Evolutionary conservation across 306 rosid species (phyloP).

Genomic region (Canavalia gladiata): DNA sequence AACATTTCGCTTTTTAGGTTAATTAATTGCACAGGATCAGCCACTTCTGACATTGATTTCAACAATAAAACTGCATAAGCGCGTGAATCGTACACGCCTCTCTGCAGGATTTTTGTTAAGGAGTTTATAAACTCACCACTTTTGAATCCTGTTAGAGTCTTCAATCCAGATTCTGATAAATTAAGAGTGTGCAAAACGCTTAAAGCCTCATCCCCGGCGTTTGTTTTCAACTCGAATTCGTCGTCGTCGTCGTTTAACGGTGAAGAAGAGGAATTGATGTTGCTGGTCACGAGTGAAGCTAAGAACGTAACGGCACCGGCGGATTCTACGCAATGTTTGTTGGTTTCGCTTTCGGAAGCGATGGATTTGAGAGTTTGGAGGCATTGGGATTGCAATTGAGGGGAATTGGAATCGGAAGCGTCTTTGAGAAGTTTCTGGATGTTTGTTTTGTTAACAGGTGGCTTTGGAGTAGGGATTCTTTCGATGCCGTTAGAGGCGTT

Average conservation of each 20-base stretch:
- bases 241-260: constrained; percentile 8
- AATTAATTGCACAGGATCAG: constrained; percentile 41
- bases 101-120: constrained; percentile 56
- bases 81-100: constrained; percentile 71
- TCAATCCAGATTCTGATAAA: constrained; percentile 57
- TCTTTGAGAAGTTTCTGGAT: constrained; percentile 61
- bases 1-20: constrained; percentile 55
- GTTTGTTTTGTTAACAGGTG: constrained; percentile 61
- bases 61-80: constrained; percentile 66
- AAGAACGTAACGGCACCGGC: constrained; percentile 72
- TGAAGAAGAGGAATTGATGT: neutral
- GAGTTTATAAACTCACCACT: constrained; percentile 58
- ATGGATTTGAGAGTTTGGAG: constrained; percentile 63
- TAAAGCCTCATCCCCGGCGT: constrained; percentile 66
- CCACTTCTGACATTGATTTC: constrained; percentile 66
- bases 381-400: constrained; percentile 49
- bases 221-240: constrained; percentile 8
- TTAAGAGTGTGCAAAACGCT: constrained; percentile 59
- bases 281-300: constrained; percentile 51
- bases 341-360: constrained; percentile 69
- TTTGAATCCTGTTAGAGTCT: constrained; percentile 35
- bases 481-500: constrained; percentile 79
- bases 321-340: constrained; percentile 65
- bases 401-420: constrained; percentile 55
- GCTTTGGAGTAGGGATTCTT: constrained; percentile 85